Base-by-base conservation (phyloP, 2,329 filamentous ascomycete genomes). In the Chaetomiaceae sp. region DNA sequence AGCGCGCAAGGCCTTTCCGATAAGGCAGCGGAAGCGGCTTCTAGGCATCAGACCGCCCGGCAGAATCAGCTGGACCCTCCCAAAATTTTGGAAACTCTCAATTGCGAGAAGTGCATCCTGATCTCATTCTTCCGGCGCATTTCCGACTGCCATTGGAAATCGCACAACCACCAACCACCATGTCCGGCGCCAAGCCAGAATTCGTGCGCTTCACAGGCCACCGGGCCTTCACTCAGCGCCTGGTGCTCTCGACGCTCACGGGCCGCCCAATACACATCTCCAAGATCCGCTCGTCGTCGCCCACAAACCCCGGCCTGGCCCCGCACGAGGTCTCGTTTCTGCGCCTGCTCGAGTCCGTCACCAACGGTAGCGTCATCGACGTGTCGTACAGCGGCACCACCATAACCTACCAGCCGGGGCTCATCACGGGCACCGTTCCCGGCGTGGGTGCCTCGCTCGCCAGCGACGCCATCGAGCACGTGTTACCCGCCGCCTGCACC, bases 311-410 rank as follows among this genome's bases (percentile, higher is more conserved):
- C 1, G 94, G 94, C 64, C 87, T 99, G 50, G 86, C 89, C 49
- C 86, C 90, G 44, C 87, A 96, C 74, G 94, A 99, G 73, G 85
- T 97, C 64, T 97, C 94, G 42, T 92, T 99, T 71, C 81, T 99
- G 29, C 91, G 94, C 53, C 87, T 99, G 16, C 85, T 99, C 66
- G 94, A 97, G 71, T 81, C 89, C 61, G 80, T 99, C 64, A 99
- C 94, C 66, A 99, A 99, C 76, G 94, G 94, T 72, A 89, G 88
- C 53, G 85, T 87, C 51, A 90, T 97, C 73, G 91, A 96, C 66
- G 96, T 99, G 62, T 96, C 90, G 10, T 94, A 95, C 73, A 96
- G 90, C 1, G 94, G 94, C 67, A 97, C 94, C 0, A 91, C 90
- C 1, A 81, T 99, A 51, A 86, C 91, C 33, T 99, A 95, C 73